Percentiles rank a stretch among this genome's conserved stretches.
These are phyloP conservation scores for Calonectria henricotiae DNA, from an alignment of 2,329 filamentous ascomycete genomes.

Conservation along the genomic window DNA sequence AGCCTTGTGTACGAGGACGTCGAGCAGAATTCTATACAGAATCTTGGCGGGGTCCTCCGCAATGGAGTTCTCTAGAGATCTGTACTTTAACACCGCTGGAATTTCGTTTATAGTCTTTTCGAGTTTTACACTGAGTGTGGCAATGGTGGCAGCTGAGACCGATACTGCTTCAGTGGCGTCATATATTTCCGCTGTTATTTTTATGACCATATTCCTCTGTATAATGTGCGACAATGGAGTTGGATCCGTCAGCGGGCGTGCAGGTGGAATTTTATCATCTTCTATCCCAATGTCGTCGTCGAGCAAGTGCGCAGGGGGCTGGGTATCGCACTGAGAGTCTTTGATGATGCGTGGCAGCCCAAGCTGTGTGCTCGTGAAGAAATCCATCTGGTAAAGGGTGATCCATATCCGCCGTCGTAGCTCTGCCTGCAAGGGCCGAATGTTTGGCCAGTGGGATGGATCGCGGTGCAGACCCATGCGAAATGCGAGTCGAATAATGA, in stretches of 20 bases:
- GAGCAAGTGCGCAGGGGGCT: conserved; percentile 33
- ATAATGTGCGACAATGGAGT: conserved; percentile 27
- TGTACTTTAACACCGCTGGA: conserved; percentile 20
- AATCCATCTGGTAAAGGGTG: conserved; percentile 43
- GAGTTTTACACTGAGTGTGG: conserved; percentile 23
- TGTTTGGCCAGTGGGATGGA: conserved; percentile 42
- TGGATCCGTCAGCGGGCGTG: conserved; percentile 21
- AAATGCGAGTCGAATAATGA: conserved; percentile 42
- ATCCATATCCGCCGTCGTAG: conserved; percentile 42
- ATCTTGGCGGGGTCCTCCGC: conserved; percentile 25
- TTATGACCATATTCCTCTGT: conserved; percentile 26
- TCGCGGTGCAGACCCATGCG: conserved; percentile 44
- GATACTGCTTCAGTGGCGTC: conserved; percentile 30
- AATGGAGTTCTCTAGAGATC: conserved; percentile 24
- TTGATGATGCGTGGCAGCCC: conserved; percentile 45
- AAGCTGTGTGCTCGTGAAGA: conserved; percentile 45
- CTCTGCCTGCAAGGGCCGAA: conserved; percentile 42
- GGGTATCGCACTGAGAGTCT: conserved; percentile 42
- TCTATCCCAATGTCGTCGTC: conserved; percentile 28
- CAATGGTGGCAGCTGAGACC: neutral
- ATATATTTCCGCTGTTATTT: conserved; percentile 32
- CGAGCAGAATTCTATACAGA: conserved; percentile 27
- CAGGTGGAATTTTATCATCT: conserved; percentile 22
- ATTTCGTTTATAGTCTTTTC: conserved; percentile 8
- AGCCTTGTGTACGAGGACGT: conserved; percentile 33